Percentiles rank a stretch among this genome's conserved stretches.
Conservation (phyloP, 2,329 filamentous ascomycete species). For the Aspergillus hortae region DNA sequence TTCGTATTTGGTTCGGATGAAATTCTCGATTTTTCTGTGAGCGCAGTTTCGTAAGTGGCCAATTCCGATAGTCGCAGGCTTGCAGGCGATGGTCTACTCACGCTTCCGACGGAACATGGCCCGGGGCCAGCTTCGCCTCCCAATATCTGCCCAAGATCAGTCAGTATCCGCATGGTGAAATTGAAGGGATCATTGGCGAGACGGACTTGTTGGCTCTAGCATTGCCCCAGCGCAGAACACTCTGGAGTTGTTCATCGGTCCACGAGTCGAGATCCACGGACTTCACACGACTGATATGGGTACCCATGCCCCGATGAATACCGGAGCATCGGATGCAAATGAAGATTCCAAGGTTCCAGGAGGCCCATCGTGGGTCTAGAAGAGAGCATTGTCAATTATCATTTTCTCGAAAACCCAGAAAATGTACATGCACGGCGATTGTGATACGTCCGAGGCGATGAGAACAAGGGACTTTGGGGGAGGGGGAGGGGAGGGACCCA, state of each 20-base stretch:
- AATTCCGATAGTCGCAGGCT: background rate
- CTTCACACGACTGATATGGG: conserved; percentile 96
- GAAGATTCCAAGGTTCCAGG: conserved; percentile 97
- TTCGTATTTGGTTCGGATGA: conserved; percentile 98
- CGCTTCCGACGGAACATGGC: conserved; percentile 89
- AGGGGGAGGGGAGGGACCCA: conserved; percentile 44
- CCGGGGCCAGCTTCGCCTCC: conserved; percentile 88
- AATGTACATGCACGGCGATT: background rate
- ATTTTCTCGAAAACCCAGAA: background rate
- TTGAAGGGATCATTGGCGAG: background rate
- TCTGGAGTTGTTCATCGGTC: conserved; percentile 97
- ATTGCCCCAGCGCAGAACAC: conserved; percentile 93
- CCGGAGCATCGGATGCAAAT: conserved; percentile 98
- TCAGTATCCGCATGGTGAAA: background rate
- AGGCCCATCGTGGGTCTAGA: conserved; percentile 94
- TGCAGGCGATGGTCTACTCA: conserved; percentile 31
- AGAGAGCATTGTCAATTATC: conserved; percentile 14
- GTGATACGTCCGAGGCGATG: background rate
- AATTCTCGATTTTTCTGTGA: conserved; percentile 90
- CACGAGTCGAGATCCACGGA: conserved; percentile 96
- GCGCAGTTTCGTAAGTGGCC: conserved; percentile 10
- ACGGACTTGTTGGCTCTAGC: conserved; percentile 84
- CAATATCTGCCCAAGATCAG: conserved; percentile 59
- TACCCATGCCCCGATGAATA: conserved; percentile 98
- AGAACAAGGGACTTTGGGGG: background rate